Base-by-base conservation (phyloP, 352 stramenopile genomes). In the Globisporangium spiculum region DNA sequence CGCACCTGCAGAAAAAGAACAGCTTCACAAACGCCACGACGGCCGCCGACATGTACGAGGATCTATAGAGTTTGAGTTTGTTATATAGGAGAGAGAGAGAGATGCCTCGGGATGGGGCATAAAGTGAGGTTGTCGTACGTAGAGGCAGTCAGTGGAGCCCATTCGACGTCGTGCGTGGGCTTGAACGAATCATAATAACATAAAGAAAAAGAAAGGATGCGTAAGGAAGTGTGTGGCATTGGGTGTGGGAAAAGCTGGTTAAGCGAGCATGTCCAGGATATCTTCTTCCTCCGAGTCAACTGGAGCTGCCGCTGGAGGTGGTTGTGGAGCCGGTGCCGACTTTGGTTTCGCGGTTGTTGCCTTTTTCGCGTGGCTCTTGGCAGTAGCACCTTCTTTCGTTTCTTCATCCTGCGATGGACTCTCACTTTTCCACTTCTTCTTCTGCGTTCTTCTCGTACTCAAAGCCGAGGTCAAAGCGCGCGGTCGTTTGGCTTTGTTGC, bases 1-100 rank as follows among this genome's bases (percentile, higher is more conserved):
- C 41, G 9, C 66, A 78, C 32, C 60, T 81, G 48, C 75, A 85
- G 67, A 74, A 69, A 46, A 74, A 67, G 18, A 74, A 70, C 27
- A 66, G 58, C 48, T 71, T 83, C 63, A 84, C 77, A 24, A 84
- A 71, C 41, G 73, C 80, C 24, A 76, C 80, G 44, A 85, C 64
- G 60, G 79, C 73, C 36, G 78, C 70, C 46, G 81, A 87, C 44
- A 84, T 89, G 81, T 89, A 89, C 75, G 81, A 89, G 62, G 77
- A 86, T 65, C 63, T 86, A 62, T 88, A 86, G 72, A 64, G 20
- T 34, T 3, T 66, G 41, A 32, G 68, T 24, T 9, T 44, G 22
- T 36, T 18, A 27, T 55, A 36, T 27, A 16, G 12, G 38, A 22
- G 10, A 46, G 20, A 22, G 9, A 44, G 20, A 22, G 10, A 60